Percentiles rank a stretch among this genome's conserved stretches.
Conservation (phyloP, 2,329 filamentous ascomycete species). For the Calonectria multiphialidica region DNA sequence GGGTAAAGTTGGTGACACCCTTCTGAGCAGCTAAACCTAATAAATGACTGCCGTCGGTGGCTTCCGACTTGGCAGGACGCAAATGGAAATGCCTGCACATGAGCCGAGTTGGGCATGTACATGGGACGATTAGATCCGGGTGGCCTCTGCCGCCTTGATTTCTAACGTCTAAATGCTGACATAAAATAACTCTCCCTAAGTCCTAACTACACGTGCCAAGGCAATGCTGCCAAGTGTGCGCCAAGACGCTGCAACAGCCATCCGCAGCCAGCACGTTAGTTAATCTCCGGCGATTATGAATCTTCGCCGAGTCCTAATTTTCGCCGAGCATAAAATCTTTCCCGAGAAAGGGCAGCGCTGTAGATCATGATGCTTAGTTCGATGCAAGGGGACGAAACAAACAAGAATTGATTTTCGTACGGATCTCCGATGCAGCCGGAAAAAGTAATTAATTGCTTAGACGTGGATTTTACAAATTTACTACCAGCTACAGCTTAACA, state of each 20-base stretch:
- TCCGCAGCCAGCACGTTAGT: background rate
- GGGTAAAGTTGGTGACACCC: background rate
- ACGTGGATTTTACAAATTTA: background rate
- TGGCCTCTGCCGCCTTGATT: background rate
- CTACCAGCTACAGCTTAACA: background rate
- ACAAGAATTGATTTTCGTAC: background rate
- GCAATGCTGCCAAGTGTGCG: background rate
- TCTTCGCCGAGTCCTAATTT: background rate
- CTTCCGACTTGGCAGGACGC: background rate
- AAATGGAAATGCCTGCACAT: background rate
- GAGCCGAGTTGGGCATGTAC: background rate
- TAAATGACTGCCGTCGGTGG: background rate
- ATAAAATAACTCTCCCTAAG: background rate
- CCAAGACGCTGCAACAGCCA: background rate
- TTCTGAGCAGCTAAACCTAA: background rate
- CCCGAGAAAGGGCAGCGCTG: too few species aligned
- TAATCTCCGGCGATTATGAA: background rate
- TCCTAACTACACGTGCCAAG: background rate
- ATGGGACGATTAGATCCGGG: background rate
- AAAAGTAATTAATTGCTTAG: constrained; percentile 2
- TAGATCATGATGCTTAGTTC: background rate
- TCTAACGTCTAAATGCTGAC: background rate
- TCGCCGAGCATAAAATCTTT: too few species aligned
- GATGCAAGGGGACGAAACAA: background rate
- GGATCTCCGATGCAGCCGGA: background rate